Conservation (phyloP, 2,329 filamentous ascomycete species). For the Pseudogymnoascus sp. region DNA sequence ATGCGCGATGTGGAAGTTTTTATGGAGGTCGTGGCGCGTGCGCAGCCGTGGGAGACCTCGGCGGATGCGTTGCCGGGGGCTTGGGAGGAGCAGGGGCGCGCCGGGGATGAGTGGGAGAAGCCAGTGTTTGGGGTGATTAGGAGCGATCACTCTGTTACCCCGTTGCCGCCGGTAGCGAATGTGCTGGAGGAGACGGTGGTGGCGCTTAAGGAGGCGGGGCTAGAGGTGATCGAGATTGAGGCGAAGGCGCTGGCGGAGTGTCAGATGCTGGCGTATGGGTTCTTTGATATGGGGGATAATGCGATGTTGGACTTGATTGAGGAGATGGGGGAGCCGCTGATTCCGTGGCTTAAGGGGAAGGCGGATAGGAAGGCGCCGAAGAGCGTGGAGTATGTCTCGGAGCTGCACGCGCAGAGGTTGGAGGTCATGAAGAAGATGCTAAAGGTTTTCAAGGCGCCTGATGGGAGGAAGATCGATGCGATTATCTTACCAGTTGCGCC, state of each 20-base stretch:
- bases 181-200: conserved; percentile 37
- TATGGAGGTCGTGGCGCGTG: conserved; percentile 42
- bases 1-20: conserved; percentile 40
- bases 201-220: conserved; percentile 32
- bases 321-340: conserved; percentile 45
- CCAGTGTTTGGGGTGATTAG: conserved; percentile 39
- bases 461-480: conserved; percentile 43
- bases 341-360: conserved; percentile 48
- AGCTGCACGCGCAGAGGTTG: conserved; percentile 43
- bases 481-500: conserved; percentile 56
- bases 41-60: conserved; percentile 40
- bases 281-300: conserved; percentile 48
- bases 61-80: conserved; percentile 34
- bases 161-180: conserved; percentile 40
- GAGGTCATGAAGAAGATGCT: conserved; percentile 47
- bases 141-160: conserved; percentile 40
- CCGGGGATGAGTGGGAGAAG: conserved; percentile 17
- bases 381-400: conserved; percentile 38
- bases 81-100: conserved; percentile 29
- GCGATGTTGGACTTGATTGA: conserved; percentile 49
- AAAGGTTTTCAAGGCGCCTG: conserved; percentile 44
- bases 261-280: conserved; percentile 46
- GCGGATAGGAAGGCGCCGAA: conserved; percentile 40
- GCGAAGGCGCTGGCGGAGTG: conserved; percentile 45
- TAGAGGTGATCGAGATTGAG: conserved; percentile 52